Evolutionary conservation across 176 grass and related monocot species (phyloP), one percentile per base, ranked within the genome.

Genomic region (Carex myosuroides): DNA sequence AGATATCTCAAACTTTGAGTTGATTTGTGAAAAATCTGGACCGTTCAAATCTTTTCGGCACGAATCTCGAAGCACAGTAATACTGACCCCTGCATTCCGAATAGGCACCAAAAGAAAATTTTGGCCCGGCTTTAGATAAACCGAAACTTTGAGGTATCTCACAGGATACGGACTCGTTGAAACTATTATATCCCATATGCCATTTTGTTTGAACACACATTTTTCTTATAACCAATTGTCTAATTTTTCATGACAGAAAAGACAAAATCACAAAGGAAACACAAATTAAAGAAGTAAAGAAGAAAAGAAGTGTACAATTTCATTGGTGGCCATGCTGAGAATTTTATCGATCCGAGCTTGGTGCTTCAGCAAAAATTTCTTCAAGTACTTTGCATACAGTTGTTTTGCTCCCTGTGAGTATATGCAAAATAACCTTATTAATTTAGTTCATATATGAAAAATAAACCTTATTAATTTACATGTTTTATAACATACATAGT

Each of bases 281-380:
- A 57, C 16, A 75, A 76, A 81, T 1, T 42, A 37, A 74, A 6
- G 3, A 84, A 21, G n/a, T 29, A 62, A 26, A 30, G 37, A 60
- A 35, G 77, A 74, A 84, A 85, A 68, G 5, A 87, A 79, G 84
- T 88, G 81, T 92, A 99, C 97, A 84, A 95, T 44, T 90, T 95
- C 93, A 89, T 88, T 87, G 55, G 90, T 91, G 41, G 95, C 64
- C 58, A 88, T 84, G 74, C 88, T 84, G 4, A 95, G 90, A 50
- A 95, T 60, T 83, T 89, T 91, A 85, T 99, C 93, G 41, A 99
- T 82, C 91, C 83, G 94, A 79, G 83, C 86, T 92, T 99, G 97
- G 88, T 92, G 93, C 78, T 94, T 94, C 77, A 83, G 71, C 64
- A 99, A 88, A 86, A 95, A 94, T 6, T 89, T 93, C 0, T 88